phyloP scores from a whole-genome alignment of 352 stramenopile genomes.

The Discostella stelligera region DNA sequence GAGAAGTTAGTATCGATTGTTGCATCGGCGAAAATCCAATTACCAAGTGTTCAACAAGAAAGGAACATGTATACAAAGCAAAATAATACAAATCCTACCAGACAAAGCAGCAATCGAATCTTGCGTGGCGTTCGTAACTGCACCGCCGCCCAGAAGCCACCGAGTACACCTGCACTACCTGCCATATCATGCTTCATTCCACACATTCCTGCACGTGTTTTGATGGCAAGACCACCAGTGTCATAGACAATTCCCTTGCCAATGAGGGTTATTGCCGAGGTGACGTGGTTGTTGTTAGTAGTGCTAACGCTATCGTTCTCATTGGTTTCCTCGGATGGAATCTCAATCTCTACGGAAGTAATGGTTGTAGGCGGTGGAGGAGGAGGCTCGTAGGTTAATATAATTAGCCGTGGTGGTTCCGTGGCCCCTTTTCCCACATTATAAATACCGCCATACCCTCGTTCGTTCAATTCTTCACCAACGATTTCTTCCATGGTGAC shows the following conservation, averaged over 20 bases:
- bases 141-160: constrained; percentile 87
- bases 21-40: background rate
- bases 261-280: constrained; percentile 82
- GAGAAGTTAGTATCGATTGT: background rate
- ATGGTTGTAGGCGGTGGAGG: background rate
- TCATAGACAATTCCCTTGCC: constrained; percentile 97
- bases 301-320: constrained; percentile 15
- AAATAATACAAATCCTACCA: constrained; percentile 41
- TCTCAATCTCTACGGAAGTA: no score
- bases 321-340: background rate
- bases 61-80: no score
- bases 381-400: constrained; percentile 86
- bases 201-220: constrained; percentile 85
- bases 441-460: constrained; percentile 87
- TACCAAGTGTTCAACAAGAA: no score
- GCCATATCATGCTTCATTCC: constrained; percentile 94
- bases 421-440: constrained; percentile 84
- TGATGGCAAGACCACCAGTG: constrained; percentile 93
- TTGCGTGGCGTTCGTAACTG: constrained; percentile 46
- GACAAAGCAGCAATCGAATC: constrained; percentile 88
- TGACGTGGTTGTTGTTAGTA: no score
- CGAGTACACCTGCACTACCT: constrained; percentile 84
- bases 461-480: constrained; percentile 87
- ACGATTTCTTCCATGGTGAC: constrained; percentile 87
- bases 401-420: constrained; percentile 88